These are phyloP conservation scores for Pugionium dolabratum DNA, from an alignment of 345 rosid genomes.

Conservation along the genomic window DNA sequence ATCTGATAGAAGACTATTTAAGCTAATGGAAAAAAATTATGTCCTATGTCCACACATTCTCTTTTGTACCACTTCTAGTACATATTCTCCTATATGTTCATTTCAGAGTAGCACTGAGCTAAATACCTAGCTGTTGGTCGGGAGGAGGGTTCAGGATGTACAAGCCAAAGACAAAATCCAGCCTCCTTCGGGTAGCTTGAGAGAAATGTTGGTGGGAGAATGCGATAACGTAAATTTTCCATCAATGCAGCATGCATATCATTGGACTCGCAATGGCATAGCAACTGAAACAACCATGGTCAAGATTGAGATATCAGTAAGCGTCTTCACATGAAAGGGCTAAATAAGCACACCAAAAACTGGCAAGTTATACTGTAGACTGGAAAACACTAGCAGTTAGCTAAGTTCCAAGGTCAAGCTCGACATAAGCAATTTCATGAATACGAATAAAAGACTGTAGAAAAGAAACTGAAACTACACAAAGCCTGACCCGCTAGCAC, in stretches of 20 bases:
- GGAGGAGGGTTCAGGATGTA: conserved; percentile 71
- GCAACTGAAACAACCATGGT: conserved; percentile 56
- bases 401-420: conserved; percentile 26
- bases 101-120: conserved; percentile 15
- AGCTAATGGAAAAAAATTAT: background rate
- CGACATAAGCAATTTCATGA: conserved; percentile 2
- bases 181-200: conserved; percentile 63
- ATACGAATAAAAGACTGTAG: conserved; percentile 1
- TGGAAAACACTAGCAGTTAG: conserved; percentile 1
- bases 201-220: conserved; percentile 68
- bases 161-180: conserved; percentile 84
- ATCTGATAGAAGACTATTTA: conserved; percentile 17
- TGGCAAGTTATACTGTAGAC: conserved; percentile 6
- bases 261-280: conserved; percentile 52
- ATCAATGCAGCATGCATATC: conserved; percentile 54
- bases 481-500: conserved; percentile 19
- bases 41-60: conserved; percentile 7
- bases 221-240: conserved; percentile 58
- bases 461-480: conserved; percentile 3
- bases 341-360: conserved; percentile 14
- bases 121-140: conserved; percentile 78
- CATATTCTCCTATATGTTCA: background rate
- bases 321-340: background rate
- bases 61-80: conserved; percentile 26
- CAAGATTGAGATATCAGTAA: conserved; percentile 30